Evolutionary conservation across 805 yeast genomes (phyloP).

Genomic region (Wickerhamomyces queroliae): DNA sequence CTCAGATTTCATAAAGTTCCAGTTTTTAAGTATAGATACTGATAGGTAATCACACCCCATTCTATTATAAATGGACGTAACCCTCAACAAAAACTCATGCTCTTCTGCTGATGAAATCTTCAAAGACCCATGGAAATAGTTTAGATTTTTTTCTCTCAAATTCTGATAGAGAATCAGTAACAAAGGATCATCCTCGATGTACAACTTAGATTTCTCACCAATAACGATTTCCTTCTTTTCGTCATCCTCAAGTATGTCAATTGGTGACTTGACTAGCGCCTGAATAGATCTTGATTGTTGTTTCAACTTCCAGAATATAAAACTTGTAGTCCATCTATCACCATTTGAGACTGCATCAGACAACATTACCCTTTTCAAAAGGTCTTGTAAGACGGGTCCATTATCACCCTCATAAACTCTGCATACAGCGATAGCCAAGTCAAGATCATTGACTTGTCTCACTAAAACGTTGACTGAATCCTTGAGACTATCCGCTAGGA

Average conservation of each 20-base stretch:
- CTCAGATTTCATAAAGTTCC: slow-evolving; percentile 49
- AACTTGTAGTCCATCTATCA: slow-evolving; percentile 78
- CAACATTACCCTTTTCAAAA: slow-evolving; percentile 46
- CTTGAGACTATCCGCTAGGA: slow-evolving; percentile 66
- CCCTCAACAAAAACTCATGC: slow-evolving; percentile 53
- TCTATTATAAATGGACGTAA: slow-evolving; percentile 61
- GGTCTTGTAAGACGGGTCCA: slow-evolving; percentile 43
- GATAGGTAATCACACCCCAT: slow-evolving; percentile 92
- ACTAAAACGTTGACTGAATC: slow-evolving; percentile 77
- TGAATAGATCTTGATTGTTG: slow-evolving; percentile 50
- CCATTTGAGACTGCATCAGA: slow-evolving; percentile 55
- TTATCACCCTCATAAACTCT: slow-evolving; percentile 65
- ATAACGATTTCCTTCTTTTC: slow-evolving; percentile 17
- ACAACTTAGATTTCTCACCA: slow-evolving; percentile 31
- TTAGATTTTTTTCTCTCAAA: slow-evolving; percentile 47
- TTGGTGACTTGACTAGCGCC: slow-evolving; percentile 56
- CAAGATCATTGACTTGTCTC: slow-evolving; percentile 59
- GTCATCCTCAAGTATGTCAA: slow-evolving; percentile 28
- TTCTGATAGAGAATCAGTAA: slow-evolving; percentile 58
- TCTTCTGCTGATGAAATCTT: slow-evolving; percentile 42
- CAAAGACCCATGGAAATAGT: slow-evolving; percentile 44
- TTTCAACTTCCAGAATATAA: slow-evolving; percentile 66
- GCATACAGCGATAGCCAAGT: slow-evolving; percentile 76
- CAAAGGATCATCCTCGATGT: slow-evolving; percentile 77
- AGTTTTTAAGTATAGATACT: slow-evolving; percentile 52